Base-by-base conservation (phyloP, 768 basidiomycete species). In the Lactarius quietus region DNA sequence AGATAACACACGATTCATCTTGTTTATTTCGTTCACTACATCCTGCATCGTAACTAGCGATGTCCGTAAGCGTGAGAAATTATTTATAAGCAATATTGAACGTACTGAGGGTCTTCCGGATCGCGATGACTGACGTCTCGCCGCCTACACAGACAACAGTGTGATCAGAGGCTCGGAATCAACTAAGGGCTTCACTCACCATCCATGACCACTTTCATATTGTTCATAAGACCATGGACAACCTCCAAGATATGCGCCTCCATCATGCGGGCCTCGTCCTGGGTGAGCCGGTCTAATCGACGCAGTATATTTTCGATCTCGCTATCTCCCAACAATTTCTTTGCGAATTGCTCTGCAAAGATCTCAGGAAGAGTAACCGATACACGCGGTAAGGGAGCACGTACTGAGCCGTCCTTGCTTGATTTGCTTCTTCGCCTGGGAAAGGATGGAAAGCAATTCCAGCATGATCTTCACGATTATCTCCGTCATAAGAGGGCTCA, bases 311-410 rank as follows among this genome's bases (percentile, higher is more conserved):
- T 38, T 17, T 31, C 36, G n/a, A 57, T 57, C 33, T 39, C 57
- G 14, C 35, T 38, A 9, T 58, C 41, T 0, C 57, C 57, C 8
- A 58, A 39, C 57, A 58, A 23, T 23, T 38, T 58, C 41, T 62
- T 48, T 35, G 38, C 10, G 33, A 59, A 48, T 31, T 35, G 17
- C 31, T 48, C 43, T 62, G 18, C 0, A 15, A 7, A 1, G 29
- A 7, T 0, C 17, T 38, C 20, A n/a, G 60, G 82, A n/a, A 36
- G 9, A 28, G 6, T 1, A 6, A 31, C 20, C 9, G 0, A 29
- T 9, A 20, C 0, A 18, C 18, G 1, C 1, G 18, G 26, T 26
- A 33, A n/a, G 1, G 53, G 18, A 29, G 17, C 18, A 20, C 53
- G 20, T 31, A 54, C 53, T 54, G 31, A 54, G 3, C 3, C 59